Evolutionary conservation across 202 grass and related monocot genomes (phyloP), one percentile per base, ranked within the genome.

Genomic region (Cymbopogon flexuosus): DNA sequence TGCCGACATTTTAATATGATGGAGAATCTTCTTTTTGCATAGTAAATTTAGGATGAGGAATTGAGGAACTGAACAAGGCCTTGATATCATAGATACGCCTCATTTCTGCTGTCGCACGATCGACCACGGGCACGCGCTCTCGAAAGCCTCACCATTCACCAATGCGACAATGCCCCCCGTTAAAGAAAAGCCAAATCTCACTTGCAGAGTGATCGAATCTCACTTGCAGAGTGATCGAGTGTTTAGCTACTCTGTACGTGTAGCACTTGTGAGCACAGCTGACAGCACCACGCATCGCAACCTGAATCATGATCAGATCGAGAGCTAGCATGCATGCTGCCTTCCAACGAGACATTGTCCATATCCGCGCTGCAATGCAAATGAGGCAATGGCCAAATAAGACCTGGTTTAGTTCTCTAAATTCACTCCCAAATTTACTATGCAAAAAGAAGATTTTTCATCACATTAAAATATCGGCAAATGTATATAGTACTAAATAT

Each of bases 101-200:
- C 36, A 62, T 45, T 42, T 14, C 35, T 5, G 57, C 31, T 4
- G 21, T 78, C 59, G 3, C 29, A 5, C 31, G 62, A 52, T 79
- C 31, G 43, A 52, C 39, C 46, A 79, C 76, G 42, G 76, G 61
- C 27, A 22, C 16, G 29, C 76, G 27, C 68, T 47, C 68, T 66
- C 61, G 4, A 52, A 66, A 64, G 6, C 16, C 24, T 7, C 27
- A 27, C 6, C 56, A 21, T 22, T 54, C 51, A 56, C 51, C 45
- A 5, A 56, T 40, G 37, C 37, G 36, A 37, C 36, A 37, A 37
- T 5, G 11, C 10, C 51, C 51, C 27, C 27, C 29, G 36, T 15
- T 18, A 56, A 13, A 59, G 21, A 73, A 23, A 10, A 13, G 10
- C 71, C 19, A 56, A 56, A 73, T 19, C 24, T 13, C 58, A 31